These are phyloP conservation scores for Hypoxylon trugodes DNA, from an alignment of 495 filamentous ascomycete species.

Conservation along the genomic window DNA sequence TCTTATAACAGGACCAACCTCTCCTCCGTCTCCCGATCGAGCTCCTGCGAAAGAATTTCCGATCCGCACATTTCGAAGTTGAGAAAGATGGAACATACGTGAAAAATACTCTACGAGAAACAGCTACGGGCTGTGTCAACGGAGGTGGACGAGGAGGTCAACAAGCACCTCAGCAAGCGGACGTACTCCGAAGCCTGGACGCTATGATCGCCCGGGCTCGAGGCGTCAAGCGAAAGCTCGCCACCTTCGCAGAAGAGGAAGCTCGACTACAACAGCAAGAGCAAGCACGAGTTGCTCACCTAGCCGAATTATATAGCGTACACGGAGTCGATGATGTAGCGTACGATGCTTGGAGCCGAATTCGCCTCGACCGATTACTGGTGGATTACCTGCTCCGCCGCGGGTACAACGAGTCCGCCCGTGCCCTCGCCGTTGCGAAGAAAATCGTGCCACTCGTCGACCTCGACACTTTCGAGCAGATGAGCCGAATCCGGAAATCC, in stretches of 20 bases:
- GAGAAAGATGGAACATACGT: conserved; percentile 80
- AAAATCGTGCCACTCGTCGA: conserved; percentile 78
- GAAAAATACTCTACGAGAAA: conserved; percentile 72
- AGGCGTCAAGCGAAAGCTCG: conserved; percentile 86
- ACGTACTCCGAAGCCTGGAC: conserved; percentile 80
- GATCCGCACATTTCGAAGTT: conserved; percentile 80
- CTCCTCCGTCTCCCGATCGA: conserved; percentile 92
- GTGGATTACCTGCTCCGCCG: conserved; percentile 89
- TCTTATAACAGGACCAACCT: conserved; percentile 94
- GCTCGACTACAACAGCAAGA: conserved; percentile 73
- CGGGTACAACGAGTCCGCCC: conserved; percentile 82
- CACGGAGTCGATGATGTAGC: conserved; percentile 88
- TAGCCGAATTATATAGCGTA: conserved; percentile 80
- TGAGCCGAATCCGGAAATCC: conserved; percentile 75
- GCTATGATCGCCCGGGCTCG: conserved; percentile 85
- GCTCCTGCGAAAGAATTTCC: conserved; percentile 91
- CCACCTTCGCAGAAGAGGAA: conserved; percentile 79
- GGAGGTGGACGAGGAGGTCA: too few species aligned
- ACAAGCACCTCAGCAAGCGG: conserved; percentile 68
- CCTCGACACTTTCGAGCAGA: conserved; percentile 85
- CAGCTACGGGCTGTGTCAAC: conserved; percentile 70
- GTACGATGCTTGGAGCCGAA: conserved; percentile 89
- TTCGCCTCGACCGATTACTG: conserved; percentile 81
- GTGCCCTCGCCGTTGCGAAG: conserved; percentile 74
- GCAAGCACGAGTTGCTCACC: conserved; percentile 77